Conservation (phyloP, 768 basidiomycete genomes). For the Candolleomyces efflorescens region DNA sequence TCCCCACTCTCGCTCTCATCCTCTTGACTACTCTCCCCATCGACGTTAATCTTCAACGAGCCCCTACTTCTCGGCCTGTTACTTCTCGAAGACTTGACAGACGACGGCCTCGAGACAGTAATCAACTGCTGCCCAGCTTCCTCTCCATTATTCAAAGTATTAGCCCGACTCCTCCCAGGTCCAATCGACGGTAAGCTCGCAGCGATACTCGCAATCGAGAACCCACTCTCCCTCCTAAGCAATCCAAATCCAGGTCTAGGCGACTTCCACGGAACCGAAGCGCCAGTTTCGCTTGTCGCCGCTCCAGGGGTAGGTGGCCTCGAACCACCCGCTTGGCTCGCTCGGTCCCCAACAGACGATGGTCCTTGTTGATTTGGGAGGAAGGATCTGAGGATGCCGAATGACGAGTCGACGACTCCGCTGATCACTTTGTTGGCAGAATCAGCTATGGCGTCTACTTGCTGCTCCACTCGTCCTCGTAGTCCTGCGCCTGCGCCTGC, state of each 20-base stretch:
- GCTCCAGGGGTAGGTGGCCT: conserved; percentile 10
- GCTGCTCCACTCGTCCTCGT: conserved; percentile 72
- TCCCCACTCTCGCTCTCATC: conserved; percentile 34
- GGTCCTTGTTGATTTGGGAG: conserved; percentile 41
- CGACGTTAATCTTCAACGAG: conserved; percentile 20
- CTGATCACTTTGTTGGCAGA: conserved; percentile 81
- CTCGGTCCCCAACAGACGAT: background rate
- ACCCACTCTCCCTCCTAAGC: conserved; percentile 69
- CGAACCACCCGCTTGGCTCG: conserved; percentile 4
- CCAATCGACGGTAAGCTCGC: conserved; percentile 50
- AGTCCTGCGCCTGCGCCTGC: conserved; percentile 51
- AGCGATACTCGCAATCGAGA: conserved; percentile 75
- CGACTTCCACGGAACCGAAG: conserved; percentile 25
- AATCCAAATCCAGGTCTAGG: conserved; percentile 57
- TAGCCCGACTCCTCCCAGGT: conserved; percentile 34
- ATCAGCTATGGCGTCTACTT: conserved; percentile 75
- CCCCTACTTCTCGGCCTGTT: conserved; percentile 9
- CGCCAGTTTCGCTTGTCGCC: conserved; percentile 13
- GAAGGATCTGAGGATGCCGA: conserved; percentile 79
- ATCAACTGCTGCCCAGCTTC: conserved; percentile 46
- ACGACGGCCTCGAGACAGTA: conserved; percentile 39
- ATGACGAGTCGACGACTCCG: conserved; percentile 88
- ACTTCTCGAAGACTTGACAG: conserved; percentile 37
- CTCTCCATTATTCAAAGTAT: conserved; percentile 22
- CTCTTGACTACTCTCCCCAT: conserved; percentile 37